Percentiles rank a stretch among this genome's conserved stretches.
Conservation (phyloP, 257 asterid genomes). For the Solanum piurae region DNA sequence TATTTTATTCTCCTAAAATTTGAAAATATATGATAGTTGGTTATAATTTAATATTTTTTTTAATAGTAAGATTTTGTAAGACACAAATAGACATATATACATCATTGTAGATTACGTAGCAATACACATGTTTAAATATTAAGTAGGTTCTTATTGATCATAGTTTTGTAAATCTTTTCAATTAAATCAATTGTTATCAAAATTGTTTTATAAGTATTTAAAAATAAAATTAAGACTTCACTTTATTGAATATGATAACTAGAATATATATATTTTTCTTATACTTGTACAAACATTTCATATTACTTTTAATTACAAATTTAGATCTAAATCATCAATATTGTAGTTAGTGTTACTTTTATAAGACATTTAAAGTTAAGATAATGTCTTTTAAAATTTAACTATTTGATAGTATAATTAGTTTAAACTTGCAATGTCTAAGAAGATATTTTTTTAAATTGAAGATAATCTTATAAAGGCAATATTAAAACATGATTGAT, state of each 20-base stretch:
- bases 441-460: not conserved
- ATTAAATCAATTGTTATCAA: not conserved
- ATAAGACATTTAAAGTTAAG: not conserved
- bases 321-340: not conserved
- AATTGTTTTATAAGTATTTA: not conserved
- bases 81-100: not conserved
- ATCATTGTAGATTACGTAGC: not conserved
- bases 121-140: not conserved
- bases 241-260: not conserved
- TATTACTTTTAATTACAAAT: not conserved
- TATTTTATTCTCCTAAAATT: not conserved
- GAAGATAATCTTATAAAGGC: not conserved
- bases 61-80: not conserved
- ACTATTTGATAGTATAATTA: not conserved
- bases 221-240: not conserved
- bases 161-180: not conserved
- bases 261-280: not conserved
- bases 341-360: not conserved
- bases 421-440: not conserved
- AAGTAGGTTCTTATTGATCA: not conserved
- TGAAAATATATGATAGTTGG: not conserved
- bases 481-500: not conserved
- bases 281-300: not conserved
- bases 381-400: not conserved
- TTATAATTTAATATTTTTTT: not conserved